A percentile compares a stretch with the other conserved stretches of the same genome.
These are phyloP conservation scores for Dacryopinax spathularia DNA, from an alignment of 768 basidiomycete species.

Conservation along the genomic window DNA sequence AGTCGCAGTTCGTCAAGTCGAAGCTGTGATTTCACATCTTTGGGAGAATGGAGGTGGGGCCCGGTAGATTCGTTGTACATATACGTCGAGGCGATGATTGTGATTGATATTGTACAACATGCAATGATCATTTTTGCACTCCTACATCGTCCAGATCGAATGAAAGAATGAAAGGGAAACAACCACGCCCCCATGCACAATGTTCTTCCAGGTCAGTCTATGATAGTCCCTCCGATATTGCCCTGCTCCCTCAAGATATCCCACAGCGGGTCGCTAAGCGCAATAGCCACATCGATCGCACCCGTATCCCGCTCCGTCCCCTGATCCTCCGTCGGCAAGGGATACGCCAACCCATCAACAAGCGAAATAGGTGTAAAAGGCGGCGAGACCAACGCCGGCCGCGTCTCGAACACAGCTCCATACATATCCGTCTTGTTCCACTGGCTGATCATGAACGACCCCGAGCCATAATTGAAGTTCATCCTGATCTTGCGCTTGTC, in stretches of 20 bases:
- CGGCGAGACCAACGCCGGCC: slow-evolving; percentile 9
- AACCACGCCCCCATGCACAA: too few relatives aligned
- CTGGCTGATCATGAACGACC: slow-evolving; percentile 11
- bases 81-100: too few relatives aligned
- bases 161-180: too few relatives aligned
- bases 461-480: slow-evolving; percentile 5
- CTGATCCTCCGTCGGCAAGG: slow-evolving; percentile 5
- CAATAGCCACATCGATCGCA: slow-evolving; percentile 10
- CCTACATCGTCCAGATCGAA: too few relatives aligned
- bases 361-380: slow-evolving; percentile 12
- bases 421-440: slow-evolving; percentile 15
- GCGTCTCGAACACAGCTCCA: slow-evolving; percentile 4
- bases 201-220: background rate
- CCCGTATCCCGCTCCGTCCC: background rate
- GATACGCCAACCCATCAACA: slow-evolving; percentile 12
- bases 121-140: too few relatives aligned
- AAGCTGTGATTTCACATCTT: background rate
- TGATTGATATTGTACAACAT: too few relatives aligned
- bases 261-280: slow-evolving; percentile 10
- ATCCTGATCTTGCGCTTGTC: slow-evolving; percentile 7
- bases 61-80: too few relatives aligned
- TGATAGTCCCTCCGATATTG: background rate
- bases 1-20: slow-evolving; percentile 52
- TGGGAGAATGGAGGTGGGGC: too few relatives aligned
- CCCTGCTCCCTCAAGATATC: background rate